Conservation (phyloP, 2,329 filamentous ascomycete genomes). For the Claviceps humidiphila region DNA sequence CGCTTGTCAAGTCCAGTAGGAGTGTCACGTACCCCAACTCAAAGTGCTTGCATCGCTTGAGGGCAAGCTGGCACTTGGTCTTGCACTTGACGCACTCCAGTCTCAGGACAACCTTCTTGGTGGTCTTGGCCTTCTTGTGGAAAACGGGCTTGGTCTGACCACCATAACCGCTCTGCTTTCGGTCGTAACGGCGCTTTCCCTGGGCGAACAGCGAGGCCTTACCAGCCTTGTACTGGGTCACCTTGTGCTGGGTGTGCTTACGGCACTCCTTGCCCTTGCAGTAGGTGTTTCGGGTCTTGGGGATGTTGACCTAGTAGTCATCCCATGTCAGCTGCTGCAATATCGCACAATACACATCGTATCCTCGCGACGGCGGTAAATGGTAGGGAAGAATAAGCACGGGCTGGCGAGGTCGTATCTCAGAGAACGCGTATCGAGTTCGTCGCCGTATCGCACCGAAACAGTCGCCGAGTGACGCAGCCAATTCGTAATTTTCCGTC, state of each 20-base stretch:
- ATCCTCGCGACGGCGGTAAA: not conserved
- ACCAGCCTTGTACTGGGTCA: slow-evolving; percentile 94
- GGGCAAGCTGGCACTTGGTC: slow-evolving; percentile 90
- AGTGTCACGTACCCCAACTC: slow-evolving; percentile 76
- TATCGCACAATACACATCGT: not conserved
- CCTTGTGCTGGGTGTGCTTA: slow-evolving; percentile 84
- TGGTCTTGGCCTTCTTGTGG: slow-evolving; percentile 99
- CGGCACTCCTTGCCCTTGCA: slow-evolving; percentile 94
- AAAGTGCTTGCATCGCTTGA: slow-evolving; percentile 99
- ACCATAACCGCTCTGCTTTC: slow-evolving; percentile 99
- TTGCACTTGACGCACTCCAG: slow-evolving; percentile 97
- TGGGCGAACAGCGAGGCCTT: slow-evolving; percentile 94
- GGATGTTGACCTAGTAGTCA: slow-evolving; percentile 73
- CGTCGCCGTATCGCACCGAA: not conserved
- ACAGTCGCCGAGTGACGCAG: not conserved
- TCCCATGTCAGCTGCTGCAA: slow-evolving; percentile 4
- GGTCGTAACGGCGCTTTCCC: slow-evolving; percentile 99
- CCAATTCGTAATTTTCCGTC: not conserved
- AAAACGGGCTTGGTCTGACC: slow-evolving; percentile 99
- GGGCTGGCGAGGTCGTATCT: not conserved
- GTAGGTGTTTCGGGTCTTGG: slow-evolving; percentile 94
- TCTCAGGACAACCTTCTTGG: slow-evolving; percentile 99
- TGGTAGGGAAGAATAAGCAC: no score
- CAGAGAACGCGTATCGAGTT: not conserved
- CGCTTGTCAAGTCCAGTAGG: not conserved